phyloP scores from a whole-genome alignment of 75 land plant species.

The Chamaecyparis obtusa region DNA sequence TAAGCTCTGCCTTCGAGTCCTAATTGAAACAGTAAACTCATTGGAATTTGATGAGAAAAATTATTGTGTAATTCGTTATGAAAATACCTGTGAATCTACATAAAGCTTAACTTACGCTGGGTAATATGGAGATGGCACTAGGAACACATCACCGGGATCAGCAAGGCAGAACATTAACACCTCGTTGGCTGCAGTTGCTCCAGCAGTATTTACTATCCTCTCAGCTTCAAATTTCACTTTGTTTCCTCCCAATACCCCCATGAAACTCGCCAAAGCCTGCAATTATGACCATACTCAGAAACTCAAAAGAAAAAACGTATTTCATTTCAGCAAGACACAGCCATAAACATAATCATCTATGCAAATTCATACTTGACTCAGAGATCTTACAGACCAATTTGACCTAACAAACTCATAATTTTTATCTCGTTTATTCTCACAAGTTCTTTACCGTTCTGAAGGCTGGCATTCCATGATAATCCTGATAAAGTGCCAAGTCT shows the following conservation, averaged over 20 bases:
- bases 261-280: constrained; percentile 68
- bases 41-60: too few species aligned
- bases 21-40: too few species aligned
- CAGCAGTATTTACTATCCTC: constrained; percentile 60
- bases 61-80: too few species aligned
- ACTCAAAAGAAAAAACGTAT: not conserved
- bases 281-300: not conserved
- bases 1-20: too few species aligned
- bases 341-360: not conserved
- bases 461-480: constrained; percentile 49
- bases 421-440: not conserved
- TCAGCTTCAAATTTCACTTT: constrained; percentile 50
- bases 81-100: too few species aligned
- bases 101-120: constrained; percentile 39
- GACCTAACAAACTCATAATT: not conserved
- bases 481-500: constrained; percentile 62
- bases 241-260: constrained; percentile 46
- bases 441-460: constrained; percentile 34
- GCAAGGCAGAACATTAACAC: constrained; percentile 67
- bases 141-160: constrained; percentile 72
- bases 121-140: constrained; percentile 81
- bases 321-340: not conserved
- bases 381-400: not conserved
- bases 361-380: not conserved
- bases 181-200: constrained; percentile 73